Evolutionary conservation across 805 yeast species (phyloP), one percentile per base, ranked within the genome.

Genomic region (Hanseniaspora hatyaiensis): DNA sequence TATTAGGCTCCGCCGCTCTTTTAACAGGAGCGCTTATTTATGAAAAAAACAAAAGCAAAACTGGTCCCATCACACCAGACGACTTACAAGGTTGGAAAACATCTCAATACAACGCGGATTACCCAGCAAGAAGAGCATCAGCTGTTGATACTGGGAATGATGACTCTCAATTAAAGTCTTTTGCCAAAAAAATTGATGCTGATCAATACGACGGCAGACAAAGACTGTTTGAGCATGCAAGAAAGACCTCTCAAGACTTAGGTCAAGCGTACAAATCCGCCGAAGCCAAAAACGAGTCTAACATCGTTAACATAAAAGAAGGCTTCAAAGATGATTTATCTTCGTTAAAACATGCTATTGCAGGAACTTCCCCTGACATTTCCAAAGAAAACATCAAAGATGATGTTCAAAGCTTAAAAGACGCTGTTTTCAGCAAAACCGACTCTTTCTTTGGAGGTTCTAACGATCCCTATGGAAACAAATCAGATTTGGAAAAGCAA

Each of bases 21-120:
- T 56, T 59, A n/a, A 57, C 61, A 8, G 59, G 59, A 18, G 57
- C 57, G 15, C 50, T 56, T 38, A 45, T 53, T 15, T 57, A 57
- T 49, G 59, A 57, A 50, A 48, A 43, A 32, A 54, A 56, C 43
- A 55, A 52, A 34, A 51, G 50, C 28, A 57, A 54, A 30, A 16
- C 34, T 3, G 31, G 32, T 11, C 22, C 40, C n/a, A 26, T 23
- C 11, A 52, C 50, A 47, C 50, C 55, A 51, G 38, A 51, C 42
- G 40, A 41, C 5, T 24, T 37, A 9, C 31, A 36, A 4, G 15
- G 15, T 8, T 43, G 47, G 47, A 34, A 36, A 11, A 18, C 22
- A 4, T 13, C 24, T 8, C 31, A 50, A 47, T 5, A 29, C 50
- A 18, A 39, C 44, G 16, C 33, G 37, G 36, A 33, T 41, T 22